Conservation (phyloP, 169 alveolate genomes). For the Plasmodium berghei region DNA sequence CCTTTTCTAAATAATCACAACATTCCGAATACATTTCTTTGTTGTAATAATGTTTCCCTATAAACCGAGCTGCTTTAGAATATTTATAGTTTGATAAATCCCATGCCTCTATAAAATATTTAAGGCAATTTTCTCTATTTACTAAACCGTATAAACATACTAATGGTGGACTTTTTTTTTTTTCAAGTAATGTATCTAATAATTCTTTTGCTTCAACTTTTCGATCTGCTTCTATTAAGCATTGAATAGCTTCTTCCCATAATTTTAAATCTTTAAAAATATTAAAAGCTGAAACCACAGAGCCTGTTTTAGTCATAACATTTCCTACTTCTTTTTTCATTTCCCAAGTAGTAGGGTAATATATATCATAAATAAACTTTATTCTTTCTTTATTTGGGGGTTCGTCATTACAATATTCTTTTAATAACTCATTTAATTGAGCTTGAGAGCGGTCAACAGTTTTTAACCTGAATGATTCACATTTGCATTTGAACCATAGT, state of each 20-base stretch:
- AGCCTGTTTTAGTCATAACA: conserved; percentile 82
- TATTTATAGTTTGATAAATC: conserved; percentile 77
- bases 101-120: conserved; percentile 85
- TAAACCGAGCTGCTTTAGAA: conserved; percentile 84
- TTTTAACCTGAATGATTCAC: conserved; percentile 80
- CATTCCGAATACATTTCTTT: conserved; percentile 77
- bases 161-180: conserved; percentile 77
- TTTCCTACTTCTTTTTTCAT: conserved; percentile 82
- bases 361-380: conserved; percentile 79
- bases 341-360: conserved; percentile 83
- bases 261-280: conserved; percentile 83
- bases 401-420: conserved; percentile 68
- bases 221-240: conserved; percentile 82
- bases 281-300: conserved; percentile 81
- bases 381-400: conserved; percentile 75
- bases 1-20: conserved; percentile 76
- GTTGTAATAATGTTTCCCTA: conserved; percentile 81
- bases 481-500: conserved; percentile 83
- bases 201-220: conserved; percentile 84
- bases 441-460: conserved; percentile 84
- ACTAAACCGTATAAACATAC: conserved; percentile 82
- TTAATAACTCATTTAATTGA: conserved; percentile 81
- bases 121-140: conserved; percentile 76
- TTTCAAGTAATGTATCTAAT: conserved; percentile 76
- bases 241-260: conserved; percentile 87